These are phyloP conservation scores for Globisporangium cylindrosporum DNA, from an alignment of 352 stramenopile species.

Conservation along the genomic window DNA sequence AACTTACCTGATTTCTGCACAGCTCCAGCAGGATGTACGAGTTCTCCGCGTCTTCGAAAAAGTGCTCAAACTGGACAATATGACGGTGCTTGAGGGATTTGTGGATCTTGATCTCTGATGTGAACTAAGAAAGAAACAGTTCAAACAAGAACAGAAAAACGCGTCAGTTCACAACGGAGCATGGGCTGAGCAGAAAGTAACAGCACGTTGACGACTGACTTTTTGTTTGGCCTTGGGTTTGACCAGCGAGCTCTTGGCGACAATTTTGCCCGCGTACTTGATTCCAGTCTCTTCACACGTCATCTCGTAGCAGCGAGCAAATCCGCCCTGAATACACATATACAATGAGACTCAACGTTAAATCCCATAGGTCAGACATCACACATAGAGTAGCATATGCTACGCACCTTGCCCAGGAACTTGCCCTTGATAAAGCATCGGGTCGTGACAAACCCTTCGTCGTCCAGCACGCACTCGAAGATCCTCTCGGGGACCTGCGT, in stretches of 20 bases:
- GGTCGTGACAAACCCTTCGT: slow-evolving; percentile 52
- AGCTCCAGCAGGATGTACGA: slow-evolving; percentile 98
- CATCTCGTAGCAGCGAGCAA: slow-evolving; percentile 97
- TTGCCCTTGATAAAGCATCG: slow-evolving; percentile 89
- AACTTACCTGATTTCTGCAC: slow-evolving; percentile 89
- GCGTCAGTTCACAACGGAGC: background rate
- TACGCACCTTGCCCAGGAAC: slow-evolving; percentile 90
- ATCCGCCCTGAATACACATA: slow-evolving; percentile 79
- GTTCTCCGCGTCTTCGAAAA: slow-evolving; percentile 97
- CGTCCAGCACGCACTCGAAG: slow-evolving; percentile 60
- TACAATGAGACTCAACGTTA: background rate
- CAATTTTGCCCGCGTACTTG: slow-evolving; percentile 97
- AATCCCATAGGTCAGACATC: background rate
- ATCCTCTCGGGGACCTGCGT: slow-evolving; percentile 53
- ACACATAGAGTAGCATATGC: background rate
- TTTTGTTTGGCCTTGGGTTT: slow-evolving; percentile 96
- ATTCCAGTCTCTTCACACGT: slow-evolving; percentile 91
- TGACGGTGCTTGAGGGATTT: slow-evolving; percentile 92
- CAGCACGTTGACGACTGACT: slow-evolving; percentile 38
- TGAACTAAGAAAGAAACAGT: slow-evolving; percentile 49
- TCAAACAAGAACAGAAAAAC: background rate
- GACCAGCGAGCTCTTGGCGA: slow-evolving; percentile 96
- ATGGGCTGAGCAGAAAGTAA: background rate
- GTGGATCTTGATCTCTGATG: slow-evolving; percentile 99
- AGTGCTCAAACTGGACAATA: slow-evolving; percentile 97